phyloP scores from a whole-genome alignment of 2,329 filamentous ascomycete species.

The Phialophora verrucosa region DNA sequence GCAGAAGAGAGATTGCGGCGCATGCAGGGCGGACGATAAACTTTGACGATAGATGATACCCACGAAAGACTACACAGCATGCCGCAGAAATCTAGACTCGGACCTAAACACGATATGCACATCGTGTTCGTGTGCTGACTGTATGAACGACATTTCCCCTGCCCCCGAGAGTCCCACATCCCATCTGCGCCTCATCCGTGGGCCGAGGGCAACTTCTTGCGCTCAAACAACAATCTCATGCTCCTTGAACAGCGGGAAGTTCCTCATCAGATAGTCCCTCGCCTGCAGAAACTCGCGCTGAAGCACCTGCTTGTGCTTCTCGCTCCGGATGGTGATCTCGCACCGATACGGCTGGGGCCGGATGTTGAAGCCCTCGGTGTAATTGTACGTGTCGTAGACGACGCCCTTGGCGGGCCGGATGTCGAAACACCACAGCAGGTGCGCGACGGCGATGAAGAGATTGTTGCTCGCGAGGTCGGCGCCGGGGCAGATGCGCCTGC shows the following conservation, averaged over 20 bases:
- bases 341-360: conserved; percentile 32
- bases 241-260: conserved; percentile 36
- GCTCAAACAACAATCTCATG: conserved; percentile 33
- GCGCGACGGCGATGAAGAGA: conserved; percentile 61
- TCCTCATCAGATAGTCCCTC: conserved; percentile 21
- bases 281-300: conserved; percentile 23
- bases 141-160: not conserved
- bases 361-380: conserved; percentile 35
- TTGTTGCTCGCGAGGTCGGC: conserved; percentile 40
- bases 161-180: not conserved
- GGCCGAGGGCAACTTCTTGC: too few species aligned
- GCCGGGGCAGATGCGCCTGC: conserved; percentile 39
- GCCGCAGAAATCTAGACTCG: not conserved
- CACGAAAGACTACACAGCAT: not conserved
- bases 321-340: conserved; percentile 31
- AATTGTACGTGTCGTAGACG: conserved; percentile 35
- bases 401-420: conserved; percentile 41
- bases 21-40: conserved; percentile 55
- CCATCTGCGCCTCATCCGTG: not conserved
- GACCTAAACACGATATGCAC: not conserved
- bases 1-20: conserved; percentile 84
- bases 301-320: conserved; percentile 21
- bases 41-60: not conserved
- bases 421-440: conserved; percentile 63
- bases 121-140: not conserved